Evolutionary conservation across 441 rosid genomes (phyloP).

Genomic region (Arabidopsis hybrid): DNA sequence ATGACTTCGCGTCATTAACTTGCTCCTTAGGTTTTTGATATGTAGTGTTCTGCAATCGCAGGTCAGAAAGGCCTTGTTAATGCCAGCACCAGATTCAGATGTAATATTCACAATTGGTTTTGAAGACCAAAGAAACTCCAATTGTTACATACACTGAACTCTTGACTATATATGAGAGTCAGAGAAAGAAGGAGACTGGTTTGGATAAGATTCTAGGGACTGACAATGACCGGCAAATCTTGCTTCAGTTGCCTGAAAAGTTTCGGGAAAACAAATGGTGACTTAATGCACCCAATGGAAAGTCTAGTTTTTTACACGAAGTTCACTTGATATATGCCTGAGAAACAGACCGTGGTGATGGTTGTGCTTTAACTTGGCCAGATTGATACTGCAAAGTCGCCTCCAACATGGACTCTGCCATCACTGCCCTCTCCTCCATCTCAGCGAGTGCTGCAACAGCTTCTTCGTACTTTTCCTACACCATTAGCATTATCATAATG

Average conservation of each 20-base stretch:
- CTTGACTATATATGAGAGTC: not conserved
- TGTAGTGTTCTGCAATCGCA: slow-evolving; percentile 1
- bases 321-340: slow-evolving; percentile 15
- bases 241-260: slow-evolving; percentile 57
- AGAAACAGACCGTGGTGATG: slow-evolving; percentile 77
- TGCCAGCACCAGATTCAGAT: not conserved
- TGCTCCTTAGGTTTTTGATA: not conserved
- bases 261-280: slow-evolving; percentile 26
- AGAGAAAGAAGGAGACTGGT: slow-evolving; percentile 42
- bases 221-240: slow-evolving; percentile 66
- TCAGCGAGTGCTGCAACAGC: slow-evolving; percentile 72
- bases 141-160: not conserved
- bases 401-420: slow-evolving; percentile 98
- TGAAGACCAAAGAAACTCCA: slow-evolving; percentile 10
- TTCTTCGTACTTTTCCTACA: slow-evolving; percentile 89
- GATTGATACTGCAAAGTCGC: slow-evolving; percentile 94
- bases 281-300: slow-evolving; percentile 15
- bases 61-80: slow-evolving; percentile 15
- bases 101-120: not conserved
- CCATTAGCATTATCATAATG: slow-evolving; percentile 21
- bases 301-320: slow-evolving; percentile 7
- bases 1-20: slow-evolving; percentile 6
- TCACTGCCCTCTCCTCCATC: slow-evolving; percentile 93
- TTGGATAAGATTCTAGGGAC: slow-evolving; percentile 61
- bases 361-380: slow-evolving; percentile 80